A percentile compares a stretch with the other conserved stretches of the same genome.
phyloP scores from a whole-genome alignment of 2,329 filamentous ascomycete genomes.

The Knoxdaviesia proteae region DNA sequence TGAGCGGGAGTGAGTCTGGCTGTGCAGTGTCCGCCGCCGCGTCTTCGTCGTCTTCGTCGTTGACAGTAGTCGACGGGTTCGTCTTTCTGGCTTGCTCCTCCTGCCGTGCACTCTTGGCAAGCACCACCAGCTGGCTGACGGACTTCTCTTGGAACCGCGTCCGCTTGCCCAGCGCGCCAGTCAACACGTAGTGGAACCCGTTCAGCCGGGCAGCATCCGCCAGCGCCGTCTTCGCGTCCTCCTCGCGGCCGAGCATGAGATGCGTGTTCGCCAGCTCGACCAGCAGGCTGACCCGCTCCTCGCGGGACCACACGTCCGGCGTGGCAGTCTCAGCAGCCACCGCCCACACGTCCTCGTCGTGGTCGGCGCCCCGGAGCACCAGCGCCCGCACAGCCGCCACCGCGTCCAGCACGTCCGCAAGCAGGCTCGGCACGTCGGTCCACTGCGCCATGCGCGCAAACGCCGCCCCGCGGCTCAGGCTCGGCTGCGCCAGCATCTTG shows the following conservation, averaged over 20 bases:
- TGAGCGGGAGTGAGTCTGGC: conserved; percentile 56
- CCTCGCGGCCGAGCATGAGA: conserved; percentile 65
- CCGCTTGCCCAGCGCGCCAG: conserved; percentile 68
- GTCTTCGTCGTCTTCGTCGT: conserved; percentile 5
- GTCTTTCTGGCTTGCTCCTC: conserved; percentile 2
- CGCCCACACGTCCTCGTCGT: conserved; percentile 16
- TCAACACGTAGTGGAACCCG: conserved; percentile 64
- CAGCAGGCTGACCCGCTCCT: conserved; percentile 47
- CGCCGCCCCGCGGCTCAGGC: conserved; percentile 28
- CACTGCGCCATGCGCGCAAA: conserved; percentile 36
- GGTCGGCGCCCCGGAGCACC: conserved; percentile 9
- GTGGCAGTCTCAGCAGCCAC: conserved; percentile 2
- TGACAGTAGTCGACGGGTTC: conserved; percentile 2
- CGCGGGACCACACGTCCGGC: conserved; percentile 15
- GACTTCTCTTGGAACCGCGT: conserved; percentile 64
- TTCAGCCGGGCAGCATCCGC: conserved; percentile 43
- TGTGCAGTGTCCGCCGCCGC: conserved; percentile 11
- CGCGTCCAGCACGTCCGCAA: conserved; percentile 23
- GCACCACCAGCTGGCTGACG: conserved; percentile 72
- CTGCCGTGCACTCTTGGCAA: conserved; percentile 51
- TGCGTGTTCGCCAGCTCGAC: conserved; percentile 69
- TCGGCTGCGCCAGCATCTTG: conserved; percentile 36
- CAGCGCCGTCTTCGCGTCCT: conserved; percentile 51
- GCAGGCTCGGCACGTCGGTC: conserved; percentile 36
- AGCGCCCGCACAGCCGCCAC: conserved; percentile 20